Base-by-base conservation (phyloP, 1,284 basidiomycete species). In the Irpex rosettiformis region DNA sequence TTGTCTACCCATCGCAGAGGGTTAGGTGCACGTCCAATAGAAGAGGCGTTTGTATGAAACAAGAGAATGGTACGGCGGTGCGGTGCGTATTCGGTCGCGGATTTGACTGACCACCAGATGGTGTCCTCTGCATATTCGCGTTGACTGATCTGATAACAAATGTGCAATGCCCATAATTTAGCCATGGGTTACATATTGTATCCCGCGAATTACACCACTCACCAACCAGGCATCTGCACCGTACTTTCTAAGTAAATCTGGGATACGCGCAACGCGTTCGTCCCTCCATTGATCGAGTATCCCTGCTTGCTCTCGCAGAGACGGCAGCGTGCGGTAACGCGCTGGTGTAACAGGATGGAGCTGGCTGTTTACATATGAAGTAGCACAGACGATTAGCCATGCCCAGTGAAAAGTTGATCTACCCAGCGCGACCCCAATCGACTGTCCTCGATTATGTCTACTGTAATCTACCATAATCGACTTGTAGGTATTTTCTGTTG, bases 81-180 rank as follows among this genome's bases (percentile, higher is more conserved):
- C 1, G 77, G 74, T 48, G 77, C 78, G 68, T 77, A 81, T 52
- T 75, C 76, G 2, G 78, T 79, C 4, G 80, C 77, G 59, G 77
- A 74, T 59, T 79, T 79, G 52, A 83, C 70, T 7, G 80, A 77
- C 74, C 77, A 77, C 76, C 81, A 82, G 22, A 80, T 71, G 1
- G 80, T 79, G 64, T 81, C 80, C 60, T 83, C 81, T 1, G 79
- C 81, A 62, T 82, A 78, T 62, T 84, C 81, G 48, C 79, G 72
- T 69, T 79, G 76, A 60, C 73, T 72, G 64, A 82, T 73, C 79
- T 80, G 60, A n/a, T n/a, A n/a, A n/a, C n/a, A n/a, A n/a, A n/a
- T n/a, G n/a, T n/a, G 16, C 25, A 6, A 18, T 21, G 0, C 24
- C 1, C 18, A 18, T 51, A 21, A 27, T 54, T 10, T 49, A n/a